Evolutionary conservation across 495 filamentous ascomycete genomes (phyloP), one percentile per base, ranked within the genome.

Genomic region (Penicillium alfredii): DNA sequence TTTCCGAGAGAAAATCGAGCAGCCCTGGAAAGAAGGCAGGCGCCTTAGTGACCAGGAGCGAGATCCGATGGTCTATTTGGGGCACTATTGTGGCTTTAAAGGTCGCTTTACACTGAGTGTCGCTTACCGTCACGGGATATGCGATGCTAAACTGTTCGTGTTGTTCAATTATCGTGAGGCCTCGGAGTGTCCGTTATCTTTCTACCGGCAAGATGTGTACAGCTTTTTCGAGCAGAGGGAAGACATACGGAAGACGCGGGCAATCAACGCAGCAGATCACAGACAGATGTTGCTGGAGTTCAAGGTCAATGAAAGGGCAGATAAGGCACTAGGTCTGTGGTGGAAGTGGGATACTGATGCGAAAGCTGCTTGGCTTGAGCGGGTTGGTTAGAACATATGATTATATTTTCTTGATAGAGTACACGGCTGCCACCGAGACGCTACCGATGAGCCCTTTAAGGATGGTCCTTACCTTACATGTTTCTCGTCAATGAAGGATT

Each of bases 281-380:
- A 39, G 32, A 25, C 34, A 46, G 42, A 38, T 18, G 2, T 30
- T 51, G 18, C 34, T 51, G 10, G 22, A 42, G 11, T 46, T 51
- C 21, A 9, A 31, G 8, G 30, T 41, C 11, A 34, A 45, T 19
- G 38, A 51, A 24, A 19, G 15, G 14, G 25, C 15, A 18, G 30
- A 21, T 1, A 16, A 17, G 8, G 33, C 27, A 14, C 10, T 11
- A 3, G 42, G 42, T 4, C 39, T 46, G 5, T 39, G 24, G 29
- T 51, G 47, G 47, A 33, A 29, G 12, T 42, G 42, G 47, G 38
- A 51, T 32, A n/a, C n/a, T n/a, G n/a, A n/a, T n/a, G n/a, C n/a
- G n/a, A n/a, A n/a, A n/a, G n/a, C n/a, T n/a, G n/a, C n/a, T n/a
- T n/a, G n/a, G n/a, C n/a, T n/a, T n/a, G n/a, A n/a, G n/a, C n/a